Evolutionary conservation across 495 filamentous ascomycete genomes (phyloP).

Genomic region (Aspergillus bridgeri): DNA sequence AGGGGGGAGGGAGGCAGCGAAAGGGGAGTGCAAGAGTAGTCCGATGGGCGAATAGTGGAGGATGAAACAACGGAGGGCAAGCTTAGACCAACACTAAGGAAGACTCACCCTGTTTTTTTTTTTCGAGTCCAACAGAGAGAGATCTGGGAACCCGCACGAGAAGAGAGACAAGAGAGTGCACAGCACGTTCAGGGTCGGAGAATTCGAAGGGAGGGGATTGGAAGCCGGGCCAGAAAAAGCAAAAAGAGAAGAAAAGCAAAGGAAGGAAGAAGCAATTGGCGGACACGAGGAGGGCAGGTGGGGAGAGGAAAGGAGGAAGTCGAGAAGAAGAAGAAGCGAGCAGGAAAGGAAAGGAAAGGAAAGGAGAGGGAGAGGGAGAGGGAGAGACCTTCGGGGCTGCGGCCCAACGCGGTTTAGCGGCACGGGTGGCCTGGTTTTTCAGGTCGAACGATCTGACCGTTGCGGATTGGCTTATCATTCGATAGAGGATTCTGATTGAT

Average conservation of each 20-base stretch:
- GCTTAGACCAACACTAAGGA: conserved; percentile 16
- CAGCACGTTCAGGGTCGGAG: conserved; percentile 8
- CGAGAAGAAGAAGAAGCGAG: not conserved
- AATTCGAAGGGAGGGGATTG: not conserved
- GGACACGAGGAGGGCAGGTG: not conserved
- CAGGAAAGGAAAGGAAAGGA: not conserved
- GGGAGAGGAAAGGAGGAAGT: not conserved
- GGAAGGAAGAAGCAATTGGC: not conserved
- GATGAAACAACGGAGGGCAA: conserved; percentile 19
- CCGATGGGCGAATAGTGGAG: conserved; percentile 3
- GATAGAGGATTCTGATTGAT: no score
- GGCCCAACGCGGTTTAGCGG: not conserved
- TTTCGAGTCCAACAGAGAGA: not conserved
- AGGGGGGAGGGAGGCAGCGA: not conserved
- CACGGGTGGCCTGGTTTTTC: not conserved
- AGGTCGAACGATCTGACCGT: not conserved
- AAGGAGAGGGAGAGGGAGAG: not conserved
- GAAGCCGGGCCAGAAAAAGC: not conserved
- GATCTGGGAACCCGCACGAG: conserved; percentile 3
- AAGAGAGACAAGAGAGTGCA: not conserved
- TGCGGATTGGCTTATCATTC: not conserved
- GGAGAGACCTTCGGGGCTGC: not conserved
- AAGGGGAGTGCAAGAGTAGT: conserved; percentile 10
- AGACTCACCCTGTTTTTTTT: conserved; percentile 5
- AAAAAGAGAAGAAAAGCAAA: not conserved